Percentiles rank a stretch among this genome's conserved stretches.
Evolutionary conservation across 2,329 filamentous ascomycete species (phyloP).

Genomic region (Arthroderma uncinatum): DNA sequence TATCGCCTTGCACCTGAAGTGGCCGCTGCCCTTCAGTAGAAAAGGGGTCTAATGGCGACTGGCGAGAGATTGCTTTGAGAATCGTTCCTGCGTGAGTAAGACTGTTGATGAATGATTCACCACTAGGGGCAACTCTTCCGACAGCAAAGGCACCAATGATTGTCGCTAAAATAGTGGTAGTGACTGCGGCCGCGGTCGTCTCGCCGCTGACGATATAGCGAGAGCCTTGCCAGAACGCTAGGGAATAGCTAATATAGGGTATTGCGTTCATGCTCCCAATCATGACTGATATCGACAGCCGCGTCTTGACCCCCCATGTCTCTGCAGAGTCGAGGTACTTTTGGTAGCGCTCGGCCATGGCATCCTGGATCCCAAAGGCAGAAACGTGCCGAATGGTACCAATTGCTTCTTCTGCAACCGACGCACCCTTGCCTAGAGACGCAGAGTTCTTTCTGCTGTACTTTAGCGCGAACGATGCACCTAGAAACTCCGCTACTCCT

Average conservation of each 20-base stretch:
- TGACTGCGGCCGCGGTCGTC: slow-evolving; percentile 45
- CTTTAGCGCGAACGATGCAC: slow-evolving; percentile 36
- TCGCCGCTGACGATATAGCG: slow-evolving; percentile 41
- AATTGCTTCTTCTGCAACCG: slow-evolving; percentile 49
- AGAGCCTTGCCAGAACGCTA: slow-evolving; percentile 56
- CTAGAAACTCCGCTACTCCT: slow-evolving; percentile 35
- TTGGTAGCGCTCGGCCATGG: slow-evolving; percentile 47
- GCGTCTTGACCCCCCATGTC: slow-evolving; percentile 46
- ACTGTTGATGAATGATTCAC: slow-evolving; percentile 44
- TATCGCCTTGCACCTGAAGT: slow-evolving; percentile 20
- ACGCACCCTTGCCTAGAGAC: slow-evolving; percentile 44
- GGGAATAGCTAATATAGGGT: slow-evolving; percentile 51
- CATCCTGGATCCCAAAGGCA: slow-evolving; percentile 46
- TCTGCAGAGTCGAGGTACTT: slow-evolving; percentile 38
- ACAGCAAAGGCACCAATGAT: slow-evolving; percentile 41
- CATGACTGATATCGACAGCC: slow-evolving; percentile 43
- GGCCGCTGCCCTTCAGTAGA: slow-evolving; percentile 22
- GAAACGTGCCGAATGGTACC: slow-evolving; percentile 49
- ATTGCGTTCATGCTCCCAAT: slow-evolving; percentile 52
- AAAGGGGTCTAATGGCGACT: slow-evolving; percentile 26
- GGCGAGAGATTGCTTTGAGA: slow-evolving; percentile 25
- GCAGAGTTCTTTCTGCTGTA: slow-evolving; percentile 38
- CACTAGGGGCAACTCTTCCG: slow-evolving; percentile 47
- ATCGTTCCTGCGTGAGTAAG: slow-evolving; percentile 26
- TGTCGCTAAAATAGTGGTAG: slow-evolving; percentile 45